Conservation (phyloP, 306 rosid species). For the Medicago ruthenica region DNA sequence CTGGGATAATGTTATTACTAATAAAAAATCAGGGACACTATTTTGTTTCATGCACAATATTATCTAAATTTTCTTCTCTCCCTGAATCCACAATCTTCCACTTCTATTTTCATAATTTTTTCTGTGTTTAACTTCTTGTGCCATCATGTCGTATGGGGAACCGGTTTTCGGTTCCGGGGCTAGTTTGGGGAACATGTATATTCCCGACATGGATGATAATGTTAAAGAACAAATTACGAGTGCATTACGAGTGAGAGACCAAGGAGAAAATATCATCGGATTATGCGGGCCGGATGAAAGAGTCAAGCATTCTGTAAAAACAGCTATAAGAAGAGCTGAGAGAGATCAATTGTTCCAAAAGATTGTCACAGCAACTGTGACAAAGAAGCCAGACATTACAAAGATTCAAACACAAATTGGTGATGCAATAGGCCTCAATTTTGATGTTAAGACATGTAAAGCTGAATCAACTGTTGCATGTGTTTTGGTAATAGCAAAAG, state of each 20-base stretch:
- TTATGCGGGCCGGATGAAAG: background rate
- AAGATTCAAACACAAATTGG: slow-evolving; percentile 10
- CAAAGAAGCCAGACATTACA: background rate
- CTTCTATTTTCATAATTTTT: background rate
- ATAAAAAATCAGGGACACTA: too few relatives aligned
- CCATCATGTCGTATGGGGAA: background rate
- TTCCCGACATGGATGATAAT: background rate
- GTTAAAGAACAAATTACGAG: background rate
- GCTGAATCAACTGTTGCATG: too few relatives aligned
- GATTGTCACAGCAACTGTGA: background rate
- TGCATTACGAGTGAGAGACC: background rate
- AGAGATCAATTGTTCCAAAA: background rate
- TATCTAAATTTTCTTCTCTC: too few relatives aligned
- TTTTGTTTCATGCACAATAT: too few relatives aligned
- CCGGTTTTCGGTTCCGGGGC: background rate
- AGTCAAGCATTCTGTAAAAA: background rate
- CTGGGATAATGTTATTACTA: too few relatives aligned
- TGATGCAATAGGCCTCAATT: too few relatives aligned
- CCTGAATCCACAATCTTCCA: background rate
- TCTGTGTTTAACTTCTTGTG: too few relatives aligned
- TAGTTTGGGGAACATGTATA: background rate
- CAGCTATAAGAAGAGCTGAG: background rate
- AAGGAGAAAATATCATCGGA: background rate
- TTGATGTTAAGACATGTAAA: too few relatives aligned
- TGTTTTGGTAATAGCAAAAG: too few relatives aligned